Percentiles rank a stretch among this genome's conserved stretches.
Conservation (phyloP, 169 alveolate species). For the Eimeria necatrix region DNA sequence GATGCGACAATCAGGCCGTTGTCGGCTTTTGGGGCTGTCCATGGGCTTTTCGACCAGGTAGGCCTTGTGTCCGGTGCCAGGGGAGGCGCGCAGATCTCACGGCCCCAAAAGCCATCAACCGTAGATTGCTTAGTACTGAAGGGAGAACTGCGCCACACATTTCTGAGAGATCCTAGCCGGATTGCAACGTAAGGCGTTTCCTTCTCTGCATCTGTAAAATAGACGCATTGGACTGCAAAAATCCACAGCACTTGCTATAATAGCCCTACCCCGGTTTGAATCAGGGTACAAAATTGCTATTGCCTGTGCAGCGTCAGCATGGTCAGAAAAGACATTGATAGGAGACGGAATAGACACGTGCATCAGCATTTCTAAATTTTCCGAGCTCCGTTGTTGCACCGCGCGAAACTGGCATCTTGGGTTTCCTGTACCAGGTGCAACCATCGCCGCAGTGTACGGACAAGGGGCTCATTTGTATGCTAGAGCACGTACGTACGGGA, state of each 20-base stretch:
- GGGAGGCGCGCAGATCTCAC: slow-evolving; percentile 63
- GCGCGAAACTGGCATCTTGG: slow-evolving; percentile 7
- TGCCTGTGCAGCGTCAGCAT: slow-evolving; percentile 73
- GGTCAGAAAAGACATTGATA: slow-evolving; percentile 32
- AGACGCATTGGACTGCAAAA: slow-evolving; percentile 23
- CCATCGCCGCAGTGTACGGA: slow-evolving; percentile 60
- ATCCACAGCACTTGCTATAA: neutral
- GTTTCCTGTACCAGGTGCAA: neutral
- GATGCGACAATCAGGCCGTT: neutral
- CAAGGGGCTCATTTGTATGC: slow-evolving; percentile 20
- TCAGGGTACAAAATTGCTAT: slow-evolving; percentile 73
- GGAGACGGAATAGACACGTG: slow-evolving; percentile 70
- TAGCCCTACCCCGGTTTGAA: slow-evolving; percentile 63
- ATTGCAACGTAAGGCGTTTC: slow-evolving; percentile 74
- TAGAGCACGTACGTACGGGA: neutral
- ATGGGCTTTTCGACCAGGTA: neutral
- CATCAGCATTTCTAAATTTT: slow-evolving; percentile 61
- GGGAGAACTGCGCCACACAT: slow-evolving; percentile 76
- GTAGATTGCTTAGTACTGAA: slow-evolving; percentile 45
- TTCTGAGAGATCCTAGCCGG: slow-evolving; percentile 62
- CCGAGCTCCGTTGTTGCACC: slow-evolving; percentile 46
- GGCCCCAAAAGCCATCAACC: slow-evolving; percentile 43
- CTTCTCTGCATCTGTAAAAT: slow-evolving; percentile 54
- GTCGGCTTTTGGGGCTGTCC: neutral
- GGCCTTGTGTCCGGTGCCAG: neutral